These are phyloP conservation scores for Dentipellis fragilis DNA, from an alignment of 768 basidiomycete species.

Conservation along the genomic window DNA sequence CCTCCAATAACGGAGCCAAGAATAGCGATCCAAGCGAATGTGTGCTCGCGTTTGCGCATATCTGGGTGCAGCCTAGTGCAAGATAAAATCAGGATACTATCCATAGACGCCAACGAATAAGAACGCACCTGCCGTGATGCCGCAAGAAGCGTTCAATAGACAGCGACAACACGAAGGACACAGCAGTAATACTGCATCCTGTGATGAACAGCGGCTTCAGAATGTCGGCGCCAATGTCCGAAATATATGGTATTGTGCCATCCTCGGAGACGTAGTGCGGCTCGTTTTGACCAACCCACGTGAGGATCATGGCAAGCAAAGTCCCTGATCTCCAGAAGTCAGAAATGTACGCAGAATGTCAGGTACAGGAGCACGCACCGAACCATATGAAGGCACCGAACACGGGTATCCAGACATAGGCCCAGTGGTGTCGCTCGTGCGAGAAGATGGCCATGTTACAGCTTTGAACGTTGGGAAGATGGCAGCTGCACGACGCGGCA, in stretches of 20 bases:
- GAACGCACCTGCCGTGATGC: slow-evolving; percentile 47
- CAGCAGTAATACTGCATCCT: slow-evolving; percentile 53
- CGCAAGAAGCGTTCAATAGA: slow-evolving; percentile 52
- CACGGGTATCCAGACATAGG: slow-evolving; percentile 56
- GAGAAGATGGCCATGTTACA: slow-evolving; percentile 11
- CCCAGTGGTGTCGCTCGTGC: slow-evolving; percentile 37
- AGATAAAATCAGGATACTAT: neutral
- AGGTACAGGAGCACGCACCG: slow-evolving; percentile 23
- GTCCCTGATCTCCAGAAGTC: slow-evolving; percentile 27
- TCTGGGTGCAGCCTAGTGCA: slow-evolving; percentile 43
- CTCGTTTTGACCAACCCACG: slow-evolving; percentile 58
- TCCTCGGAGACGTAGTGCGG: slow-evolving; percentile 49
- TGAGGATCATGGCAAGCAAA: slow-evolving; percentile 59
- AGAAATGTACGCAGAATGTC: neutral
- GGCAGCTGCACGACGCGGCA: too few species aligned
- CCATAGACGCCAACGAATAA: neutral
- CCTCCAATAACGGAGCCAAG: slow-evolving; percentile 54
- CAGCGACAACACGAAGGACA: slow-evolving; percentile 51
- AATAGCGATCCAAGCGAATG: slow-evolving; percentile 48
- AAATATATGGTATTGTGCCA: slow-evolving; percentile 60
- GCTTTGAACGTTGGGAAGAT: too few species aligned
- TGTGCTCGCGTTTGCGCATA: slow-evolving; percentile 45
- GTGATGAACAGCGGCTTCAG: slow-evolving; percentile 70
- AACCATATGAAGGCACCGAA: slow-evolving; percentile 59
- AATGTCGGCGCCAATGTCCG: slow-evolving; percentile 63